Base-by-base conservation (phyloP, 2,329 filamentous ascomycete species). In the Ophiostoma perfectum region DNA sequence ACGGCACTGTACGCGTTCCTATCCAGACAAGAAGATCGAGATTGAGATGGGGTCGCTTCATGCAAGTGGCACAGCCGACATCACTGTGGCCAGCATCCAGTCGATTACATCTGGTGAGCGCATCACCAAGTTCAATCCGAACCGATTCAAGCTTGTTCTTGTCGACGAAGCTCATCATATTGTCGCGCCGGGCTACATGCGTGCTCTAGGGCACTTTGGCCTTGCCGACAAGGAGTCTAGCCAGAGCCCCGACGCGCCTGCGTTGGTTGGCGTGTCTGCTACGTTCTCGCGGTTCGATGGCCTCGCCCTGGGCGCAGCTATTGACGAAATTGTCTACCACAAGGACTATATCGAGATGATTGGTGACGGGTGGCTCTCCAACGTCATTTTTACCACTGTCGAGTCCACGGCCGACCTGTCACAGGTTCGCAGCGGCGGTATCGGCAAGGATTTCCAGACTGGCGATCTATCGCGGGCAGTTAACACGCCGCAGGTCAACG, bases 141-240 rank as follows among this genome's bases (percentile, higher is more conserved):
- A 77, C 0, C 81, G 81, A 7, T 98, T 94, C 82, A 99, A 99
- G 78, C 86, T 99, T 0, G 81, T 99, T 0, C 83, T 99, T 2
- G 94, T 99, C 4, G 95, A 99, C 72, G 95, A 99, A 78, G 95
- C 94, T 4, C 95, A 99, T 77, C 95, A 99, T 78, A 96, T 98
- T 67, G 93, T 97, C 62, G 91, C 95, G 0, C 83, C 86, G 1
- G 87, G 88, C 7, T 98, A 98, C 75, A 82, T 96, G 71, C 83
- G 85, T 58, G 84, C 88, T 0, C 81, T 99, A 64, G 81, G 84
- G n/a, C 87, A 98, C 77, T 96, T 99, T 76, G 86, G 88, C 0
- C 83, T 96, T 18, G 74, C 76, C 42, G 58, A 70, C 27, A 82
- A 80, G 72, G 80, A 82, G 12, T 78, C 42, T 81, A 79, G 71